Base-by-base conservation (phyloP, 2,329 filamentous ascomycete species). In the Penicillium paneum region DNA sequence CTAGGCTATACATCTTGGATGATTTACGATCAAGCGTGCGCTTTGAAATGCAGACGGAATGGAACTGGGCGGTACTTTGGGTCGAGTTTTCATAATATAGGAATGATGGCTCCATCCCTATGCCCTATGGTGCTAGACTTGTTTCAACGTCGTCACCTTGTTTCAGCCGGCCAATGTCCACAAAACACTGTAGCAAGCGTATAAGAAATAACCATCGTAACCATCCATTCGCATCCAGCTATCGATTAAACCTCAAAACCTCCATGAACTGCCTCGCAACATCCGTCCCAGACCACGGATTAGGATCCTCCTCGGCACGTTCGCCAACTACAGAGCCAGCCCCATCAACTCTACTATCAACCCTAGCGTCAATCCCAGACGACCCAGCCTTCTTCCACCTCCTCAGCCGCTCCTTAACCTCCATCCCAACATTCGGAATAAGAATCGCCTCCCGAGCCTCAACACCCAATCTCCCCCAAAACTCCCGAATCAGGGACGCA, bases 251-350 rank as follows among this genome's bases (percentile, higher is more conserved):
- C 34, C 73, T 67, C 55, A 76, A 68, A 45, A 76, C 71, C 63
- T 77, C 74, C 72, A 76, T 76, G 57, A 74, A 76, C 60, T 77
- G 74, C 56, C 73, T 73, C 21, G 74, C 74, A 55, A 76, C 59
- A 68, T 77, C 74, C 31, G 67, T 66, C 1, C 72, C 74, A 28
- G 68, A 67, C 52, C 71, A 60, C n/a, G 67, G 62, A 64, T 73
- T 67, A 15, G 65, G 61, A 43, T 71, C 70, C 44, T 67, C 64
- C 12, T 70, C 69, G 21, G 59, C 59, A 28, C 54, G 47, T 52
- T 51, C 60, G 41, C 29, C 57, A 24, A 52, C 17, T 26, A 26
- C 24, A 8, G 45, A n/a, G 34, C 12, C 52, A 52, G 56, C 58
- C 40, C 40, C 55, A 48, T 34, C 57, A 26, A 17, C 40, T 29